A percentile compares a stretch with the other conserved stretches of the same genome.
phyloP scores from a whole-genome alignment of 805 yeast genomes.

The Myxozyma melibiosi region DNA sequence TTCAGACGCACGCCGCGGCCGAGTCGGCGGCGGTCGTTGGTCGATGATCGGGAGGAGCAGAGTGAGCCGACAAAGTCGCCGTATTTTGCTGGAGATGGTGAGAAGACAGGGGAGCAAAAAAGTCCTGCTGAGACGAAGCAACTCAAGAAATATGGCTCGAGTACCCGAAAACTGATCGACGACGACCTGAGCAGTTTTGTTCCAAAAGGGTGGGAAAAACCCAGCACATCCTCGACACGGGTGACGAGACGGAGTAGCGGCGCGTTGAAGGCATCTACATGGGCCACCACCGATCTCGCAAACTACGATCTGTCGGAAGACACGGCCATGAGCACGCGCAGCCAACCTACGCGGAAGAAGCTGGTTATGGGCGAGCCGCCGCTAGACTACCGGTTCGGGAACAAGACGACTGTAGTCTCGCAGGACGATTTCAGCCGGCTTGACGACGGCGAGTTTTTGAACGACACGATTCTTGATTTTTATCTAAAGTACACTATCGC shows the following conservation, averaged over 20 bases:
- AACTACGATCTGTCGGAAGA: slow-evolving; percentile 12
- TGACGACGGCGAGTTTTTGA: slow-evolving; percentile 81
- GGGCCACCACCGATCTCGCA: not conserved
- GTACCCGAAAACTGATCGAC: slow-evolving; percentile 4
- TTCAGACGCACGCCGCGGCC: not conserved
- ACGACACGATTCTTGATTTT: slow-evolving; percentile 86
- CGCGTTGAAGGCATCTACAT: not conserved
- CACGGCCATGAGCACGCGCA: not conserved
- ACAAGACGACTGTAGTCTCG: slow-evolving; percentile 60
- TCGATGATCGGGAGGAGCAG: not conserved
- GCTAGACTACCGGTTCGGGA: slow-evolving; percentile 47
- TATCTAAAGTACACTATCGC: slow-evolving; percentile 51
- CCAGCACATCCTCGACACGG: not conserved
- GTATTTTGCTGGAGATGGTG: not conserved
- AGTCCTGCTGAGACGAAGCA: too few species aligned
- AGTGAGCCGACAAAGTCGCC: not conserved
- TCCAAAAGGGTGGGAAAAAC: slow-evolving; percentile 5
- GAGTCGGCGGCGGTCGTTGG: not conserved
- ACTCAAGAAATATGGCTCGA: slow-evolving; percentile 1
- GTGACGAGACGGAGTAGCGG: slow-evolving; percentile 1
- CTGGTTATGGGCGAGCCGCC: slow-evolving; percentile 26
- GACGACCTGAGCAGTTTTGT: slow-evolving; percentile 2
- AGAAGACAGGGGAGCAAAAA: not conserved
- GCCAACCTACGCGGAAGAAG: slow-evolving; percentile 15
- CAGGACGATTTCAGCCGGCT: slow-evolving; percentile 77